These are phyloP conservation scores for Fusarium siculi DNA, from an alignment of 2,329 filamentous ascomycete genomes.

Conservation along the genomic window DNA sequence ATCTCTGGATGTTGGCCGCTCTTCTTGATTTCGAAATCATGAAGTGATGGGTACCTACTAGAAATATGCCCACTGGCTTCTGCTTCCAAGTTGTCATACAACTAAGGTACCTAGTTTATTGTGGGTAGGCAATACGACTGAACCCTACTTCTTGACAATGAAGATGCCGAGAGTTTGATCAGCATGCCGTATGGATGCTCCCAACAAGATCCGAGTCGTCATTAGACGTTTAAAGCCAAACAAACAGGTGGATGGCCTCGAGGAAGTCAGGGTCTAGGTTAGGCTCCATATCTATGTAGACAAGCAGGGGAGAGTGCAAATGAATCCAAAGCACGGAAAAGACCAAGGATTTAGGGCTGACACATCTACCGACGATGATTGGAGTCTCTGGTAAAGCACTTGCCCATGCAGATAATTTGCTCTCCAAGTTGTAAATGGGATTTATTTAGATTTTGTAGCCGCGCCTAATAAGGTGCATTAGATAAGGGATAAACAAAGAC, in stretches of 20 bases:
- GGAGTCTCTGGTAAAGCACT: background rate
- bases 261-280: background rate
- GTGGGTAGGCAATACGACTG: no score
- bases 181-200: background rate
- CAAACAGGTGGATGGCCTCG: background rate
- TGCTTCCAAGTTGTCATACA: no score
- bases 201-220: background rate
- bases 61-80: background rate
- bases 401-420: background rate
- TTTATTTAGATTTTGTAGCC: background rate
- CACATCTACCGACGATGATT: background rate
- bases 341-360: background rate
- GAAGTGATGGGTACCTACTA: background rate
- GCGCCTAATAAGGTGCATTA: background rate
- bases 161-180: no score
- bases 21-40: background rate
- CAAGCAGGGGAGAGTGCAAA: background rate
- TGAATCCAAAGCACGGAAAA: background rate
- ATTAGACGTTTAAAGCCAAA: background rate
- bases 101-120: no score
- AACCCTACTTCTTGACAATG: background rate
- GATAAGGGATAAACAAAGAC: background rate
- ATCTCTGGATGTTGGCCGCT: background rate
- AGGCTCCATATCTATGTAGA: background rate
- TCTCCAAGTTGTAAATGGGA: background rate